Conservation (phyloP, 192 early-diverging fungal genomes). For the Linnemannia schmuckeri region DNA sequence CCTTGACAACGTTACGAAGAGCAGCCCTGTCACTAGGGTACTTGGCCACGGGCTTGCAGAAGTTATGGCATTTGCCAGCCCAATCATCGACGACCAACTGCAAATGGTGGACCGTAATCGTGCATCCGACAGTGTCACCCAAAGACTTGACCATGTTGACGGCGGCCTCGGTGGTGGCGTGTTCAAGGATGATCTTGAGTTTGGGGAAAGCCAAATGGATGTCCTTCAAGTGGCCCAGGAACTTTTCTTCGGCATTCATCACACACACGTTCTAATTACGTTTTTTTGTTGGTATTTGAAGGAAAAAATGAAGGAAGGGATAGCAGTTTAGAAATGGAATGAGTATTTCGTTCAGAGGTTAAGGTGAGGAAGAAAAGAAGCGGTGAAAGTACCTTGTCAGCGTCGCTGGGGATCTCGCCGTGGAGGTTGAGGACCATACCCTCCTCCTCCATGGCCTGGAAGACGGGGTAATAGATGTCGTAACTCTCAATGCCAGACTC, state of each 20-base stretch:
- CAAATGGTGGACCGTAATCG: constrained; percentile 97
- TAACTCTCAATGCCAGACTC: constrained; percentile 95
- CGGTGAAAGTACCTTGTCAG: constrained; percentile 66
- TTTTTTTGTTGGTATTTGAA: background rate
- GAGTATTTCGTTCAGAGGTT: too few relatives aligned
- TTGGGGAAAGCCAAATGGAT: constrained; percentile 93
- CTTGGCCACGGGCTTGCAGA: constrained; percentile 99
- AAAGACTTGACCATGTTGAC: constrained; percentile 92
- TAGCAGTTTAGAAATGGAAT: too few relatives aligned
- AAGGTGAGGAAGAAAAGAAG: background rate
- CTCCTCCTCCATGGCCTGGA: constrained; percentile 94
- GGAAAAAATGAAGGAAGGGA: background rate
- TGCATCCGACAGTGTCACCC: constrained; percentile 92
- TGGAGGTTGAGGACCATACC: constrained; percentile 97
- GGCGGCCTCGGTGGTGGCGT: constrained; percentile 95
- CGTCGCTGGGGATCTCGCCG: constrained; percentile 93
- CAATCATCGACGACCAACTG: constrained; percentile 95
- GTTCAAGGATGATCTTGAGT: constrained; percentile 96
- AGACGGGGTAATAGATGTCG: constrained; percentile 92
- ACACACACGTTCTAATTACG: constrained; percentile 83
- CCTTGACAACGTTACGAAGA: constrained; percentile 81
- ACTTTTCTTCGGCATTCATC: constrained; percentile 95
- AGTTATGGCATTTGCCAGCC: constrained; percentile 97
- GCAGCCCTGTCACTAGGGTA: constrained; percentile 92
- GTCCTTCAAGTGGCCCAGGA: constrained; percentile 86